Percentiles rank a stretch among this genome's conserved stretches.
These are phyloP conservation scores for Tetrahymena thermophila DNA, from an alignment of 73 alveolate species.

Conservation along the genomic window DNA sequence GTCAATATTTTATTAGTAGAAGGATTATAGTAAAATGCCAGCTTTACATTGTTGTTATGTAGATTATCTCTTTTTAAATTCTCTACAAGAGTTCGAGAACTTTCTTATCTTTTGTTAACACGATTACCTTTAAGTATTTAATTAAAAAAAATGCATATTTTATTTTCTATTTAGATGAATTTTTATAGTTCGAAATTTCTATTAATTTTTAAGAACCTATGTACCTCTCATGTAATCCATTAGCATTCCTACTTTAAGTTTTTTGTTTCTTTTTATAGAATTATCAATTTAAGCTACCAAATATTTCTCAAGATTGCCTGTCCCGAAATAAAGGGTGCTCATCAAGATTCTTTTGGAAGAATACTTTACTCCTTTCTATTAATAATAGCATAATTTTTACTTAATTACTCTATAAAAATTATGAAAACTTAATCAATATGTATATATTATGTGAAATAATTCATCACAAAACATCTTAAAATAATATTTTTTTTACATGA, in stretches of 20 bases:
- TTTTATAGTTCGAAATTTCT: too few species aligned
- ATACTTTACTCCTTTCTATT: neutral
- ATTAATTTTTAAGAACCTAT: too few species aligned
- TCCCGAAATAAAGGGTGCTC: neutral
- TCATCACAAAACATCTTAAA: neutral
- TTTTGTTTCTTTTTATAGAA: neutral
- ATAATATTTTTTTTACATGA: neutral
- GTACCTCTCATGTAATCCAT: neutral
- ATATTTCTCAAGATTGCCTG: neutral
- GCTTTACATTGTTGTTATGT: neutral
- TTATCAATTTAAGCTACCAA: neutral
- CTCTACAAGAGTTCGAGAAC: neutral
- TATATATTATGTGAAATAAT: too few species aligned
- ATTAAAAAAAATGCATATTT: too few species aligned
- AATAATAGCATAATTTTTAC: neutral
- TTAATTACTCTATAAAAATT: too few species aligned
- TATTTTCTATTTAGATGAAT: too few species aligned
- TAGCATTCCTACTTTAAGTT: neutral
- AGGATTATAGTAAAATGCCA: neutral
- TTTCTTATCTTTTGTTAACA: neutral
- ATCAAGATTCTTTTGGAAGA: neutral
- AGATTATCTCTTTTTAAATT: neutral
- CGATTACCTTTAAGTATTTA: neutral
- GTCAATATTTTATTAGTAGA: neutral
- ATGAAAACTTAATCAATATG: neutral